Conservation (phyloP, 2,329 filamentous ascomycete species). For the Purpureocillium takamizusanense region DNA sequence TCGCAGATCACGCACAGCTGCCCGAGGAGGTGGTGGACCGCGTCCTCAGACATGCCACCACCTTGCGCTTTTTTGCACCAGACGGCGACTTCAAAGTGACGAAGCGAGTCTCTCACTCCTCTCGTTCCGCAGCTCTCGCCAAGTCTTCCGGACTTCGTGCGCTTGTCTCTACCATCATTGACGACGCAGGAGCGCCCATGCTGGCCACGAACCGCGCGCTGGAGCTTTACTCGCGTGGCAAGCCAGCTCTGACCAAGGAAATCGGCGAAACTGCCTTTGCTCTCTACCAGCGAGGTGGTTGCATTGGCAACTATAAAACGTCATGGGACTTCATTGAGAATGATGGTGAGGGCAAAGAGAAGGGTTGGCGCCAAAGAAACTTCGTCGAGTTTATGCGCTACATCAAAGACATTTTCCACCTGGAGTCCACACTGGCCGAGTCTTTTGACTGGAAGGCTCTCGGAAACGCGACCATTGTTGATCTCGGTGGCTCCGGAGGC, state of each 20-base stretch:
- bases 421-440: constrained; percentile 22
- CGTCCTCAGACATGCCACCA: constrained; percentile 27
- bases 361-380: constrained; percentile 27
- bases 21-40: constrained; percentile 28
- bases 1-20: constrained; percentile 25
- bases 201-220: constrained; percentile 23
- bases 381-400: constrained; percentile 31
- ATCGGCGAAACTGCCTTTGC: constrained; percentile 27
- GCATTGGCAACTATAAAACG: constrained; percentile 18
- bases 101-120: constrained; percentile 23
- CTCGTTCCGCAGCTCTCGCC: constrained; percentile 27
- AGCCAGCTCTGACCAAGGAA: constrained; percentile 19
- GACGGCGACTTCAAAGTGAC: constrained; percentile 8
- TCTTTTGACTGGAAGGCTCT: constrained; percentile 26
- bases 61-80: constrained; percentile 27
- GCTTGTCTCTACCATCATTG: constrained; percentile 25
- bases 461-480: constrained; percentile 27
- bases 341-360: constrained; percentile 26
- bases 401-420: constrained; percentile 27
- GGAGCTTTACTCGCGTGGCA: constrained; percentile 19
- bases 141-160: constrained; percentile 21
- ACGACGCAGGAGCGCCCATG: constrained; percentile 27
- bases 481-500: constrained; percentile 34
- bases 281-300: constrained; percentile 21
- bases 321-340: constrained; percentile 31